Conservation (phyloP, 495 filamentous ascomycete species). For the Apodospora peruviana region DNA sequence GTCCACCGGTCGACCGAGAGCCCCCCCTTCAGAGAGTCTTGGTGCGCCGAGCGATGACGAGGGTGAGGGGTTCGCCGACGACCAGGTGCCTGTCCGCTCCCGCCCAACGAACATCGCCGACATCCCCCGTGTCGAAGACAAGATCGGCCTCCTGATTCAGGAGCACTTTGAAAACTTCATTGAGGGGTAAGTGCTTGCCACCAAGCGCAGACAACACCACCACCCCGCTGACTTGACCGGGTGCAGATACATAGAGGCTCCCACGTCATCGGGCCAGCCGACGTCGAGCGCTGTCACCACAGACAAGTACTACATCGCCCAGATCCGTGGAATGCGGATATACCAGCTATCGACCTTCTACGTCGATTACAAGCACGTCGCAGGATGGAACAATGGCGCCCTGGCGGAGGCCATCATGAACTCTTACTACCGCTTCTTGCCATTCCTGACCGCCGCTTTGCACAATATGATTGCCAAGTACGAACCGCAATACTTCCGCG, state of each 20-base stretch:
- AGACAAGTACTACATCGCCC: slow-evolving; percentile 93
- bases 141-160: slow-evolving; percentile 78
- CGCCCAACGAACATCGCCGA: slow-evolving; percentile 53
- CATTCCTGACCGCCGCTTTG: slow-evolving; percentile 82
- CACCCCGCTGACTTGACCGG: no score
- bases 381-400: slow-evolving; percentile 60
- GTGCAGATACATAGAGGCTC: slow-evolving; percentile 69
- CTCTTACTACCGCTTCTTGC: slow-evolving; percentile 92
- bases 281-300: slow-evolving; percentile 69
- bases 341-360: slow-evolving; percentile 93
- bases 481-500: slow-evolving; percentile 87
- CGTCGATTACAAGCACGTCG: slow-evolving; percentile 88
- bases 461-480: slow-evolving; percentile 92
- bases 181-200: slow-evolving; percentile 63
- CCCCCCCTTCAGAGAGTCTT: slow-evolving; percentile 60
- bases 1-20: slow-evolving; percentile 56
- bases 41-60: slow-evolving; percentile 59
- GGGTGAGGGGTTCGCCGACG: slow-evolving; percentile 53
- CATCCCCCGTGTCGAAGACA: slow-evolving; percentile 81
- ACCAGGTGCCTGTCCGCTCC: slow-evolving; percentile 49
- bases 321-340: slow-evolving; percentile 82
- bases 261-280: slow-evolving; percentile 63
- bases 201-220: no score
- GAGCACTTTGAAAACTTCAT: slow-evolving; percentile 83
- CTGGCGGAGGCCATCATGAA: slow-evolving; percentile 78